A percentile compares a stretch with the other conserved stretches of the same genome.
These are phyloP conservation scores for Camellia sinensis DNA, from an alignment of 148 eudicot species.

Conservation along the genomic window DNA sequence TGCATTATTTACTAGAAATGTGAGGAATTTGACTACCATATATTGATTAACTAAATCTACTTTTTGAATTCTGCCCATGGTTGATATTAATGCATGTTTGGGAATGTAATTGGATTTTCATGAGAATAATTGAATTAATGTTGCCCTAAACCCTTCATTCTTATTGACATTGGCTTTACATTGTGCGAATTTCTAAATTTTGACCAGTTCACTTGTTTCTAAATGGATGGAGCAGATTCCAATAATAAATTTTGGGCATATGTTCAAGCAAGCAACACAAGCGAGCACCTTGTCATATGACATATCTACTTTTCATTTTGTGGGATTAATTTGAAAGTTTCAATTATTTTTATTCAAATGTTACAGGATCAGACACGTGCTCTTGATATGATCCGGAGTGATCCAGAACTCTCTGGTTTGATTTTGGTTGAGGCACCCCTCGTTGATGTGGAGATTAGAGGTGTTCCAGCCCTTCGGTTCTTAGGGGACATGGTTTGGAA, in stretches of 20 bases:
- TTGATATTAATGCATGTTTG: too few relatives aligned
- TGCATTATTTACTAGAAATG: neutral
- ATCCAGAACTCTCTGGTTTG: conserved; percentile 79
- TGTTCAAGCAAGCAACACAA: neutral
- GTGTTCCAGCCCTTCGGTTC: conserved; percentile 95
- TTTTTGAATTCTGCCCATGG: too few relatives aligned
- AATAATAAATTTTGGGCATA: neutral
- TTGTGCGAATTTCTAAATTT: too few relatives aligned
- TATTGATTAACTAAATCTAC: too few relatives aligned
- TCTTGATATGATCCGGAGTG: conserved; percentile 58
- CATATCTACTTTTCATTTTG: neutral
- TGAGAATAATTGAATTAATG: neutral
- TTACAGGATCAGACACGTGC: conserved; percentile 90
- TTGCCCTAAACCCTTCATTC: neutral
- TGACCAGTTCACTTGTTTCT: too few relatives aligned
- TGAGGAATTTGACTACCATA: neutral
- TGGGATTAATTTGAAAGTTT: conserved; percentile 10
- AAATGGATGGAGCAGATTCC: too few relatives aligned
- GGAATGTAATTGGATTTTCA: neutral
- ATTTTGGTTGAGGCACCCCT: conserved; percentile 78
- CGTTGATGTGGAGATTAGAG: conserved; percentile 95
- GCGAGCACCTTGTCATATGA: neutral
- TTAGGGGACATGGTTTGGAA: conserved; percentile 97
- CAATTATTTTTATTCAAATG: conserved; percentile 11
- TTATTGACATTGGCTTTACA: neutral